phyloP scores from a whole-genome alignment of 805 yeast genomes.

The Torulaspora delbrueckii region DNA sequence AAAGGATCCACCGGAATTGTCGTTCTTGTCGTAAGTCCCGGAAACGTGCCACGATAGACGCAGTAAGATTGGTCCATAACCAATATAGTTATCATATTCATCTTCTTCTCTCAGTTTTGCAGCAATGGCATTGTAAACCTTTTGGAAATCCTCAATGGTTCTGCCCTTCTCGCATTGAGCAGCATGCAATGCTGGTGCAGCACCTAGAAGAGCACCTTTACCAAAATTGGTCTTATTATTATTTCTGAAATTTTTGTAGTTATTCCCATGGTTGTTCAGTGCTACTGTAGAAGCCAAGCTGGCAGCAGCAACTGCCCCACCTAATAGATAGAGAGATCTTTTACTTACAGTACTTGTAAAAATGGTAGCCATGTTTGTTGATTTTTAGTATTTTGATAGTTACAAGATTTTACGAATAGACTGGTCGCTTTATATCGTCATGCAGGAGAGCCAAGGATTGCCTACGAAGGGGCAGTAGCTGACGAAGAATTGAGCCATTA shows the following conservation, averaged over 20 bases:
- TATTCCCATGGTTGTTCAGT: conserved; percentile 11
- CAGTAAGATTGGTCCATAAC: conserved; percentile 70
- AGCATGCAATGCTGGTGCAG: conserved; percentile 37
- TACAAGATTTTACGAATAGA: neutral
- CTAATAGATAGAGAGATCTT: conserved; percentile 21
- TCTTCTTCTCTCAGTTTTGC: conserved; percentile 49
- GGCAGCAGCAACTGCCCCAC: conserved; percentile 34
- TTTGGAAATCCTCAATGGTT: conserved; percentile 50
- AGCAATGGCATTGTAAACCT: conserved; percentile 71
- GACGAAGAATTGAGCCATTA: neutral
- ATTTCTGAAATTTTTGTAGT: conserved; percentile 19
- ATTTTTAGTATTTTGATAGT: neutral
- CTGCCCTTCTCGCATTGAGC: conserved; percentile 32
- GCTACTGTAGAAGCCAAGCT: conserved; percentile 30
- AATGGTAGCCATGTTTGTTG: conserved; percentile 16
- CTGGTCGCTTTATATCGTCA: neutral
- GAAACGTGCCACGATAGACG: conserved; percentile 84
- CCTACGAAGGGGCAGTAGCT: neutral
- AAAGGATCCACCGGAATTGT: conserved; percentile 59
- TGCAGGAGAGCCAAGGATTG: neutral
- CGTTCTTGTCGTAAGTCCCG: conserved; percentile 68
- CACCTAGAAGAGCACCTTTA: conserved; percentile 34
- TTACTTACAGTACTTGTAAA: conserved; percentile 22
- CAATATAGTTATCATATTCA: conserved; percentile 61
- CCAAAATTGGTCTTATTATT: conserved; percentile 20